Conservation (phyloP, 2,329 filamentous ascomycete species). For the Colletotrichum agaves region DNA sequence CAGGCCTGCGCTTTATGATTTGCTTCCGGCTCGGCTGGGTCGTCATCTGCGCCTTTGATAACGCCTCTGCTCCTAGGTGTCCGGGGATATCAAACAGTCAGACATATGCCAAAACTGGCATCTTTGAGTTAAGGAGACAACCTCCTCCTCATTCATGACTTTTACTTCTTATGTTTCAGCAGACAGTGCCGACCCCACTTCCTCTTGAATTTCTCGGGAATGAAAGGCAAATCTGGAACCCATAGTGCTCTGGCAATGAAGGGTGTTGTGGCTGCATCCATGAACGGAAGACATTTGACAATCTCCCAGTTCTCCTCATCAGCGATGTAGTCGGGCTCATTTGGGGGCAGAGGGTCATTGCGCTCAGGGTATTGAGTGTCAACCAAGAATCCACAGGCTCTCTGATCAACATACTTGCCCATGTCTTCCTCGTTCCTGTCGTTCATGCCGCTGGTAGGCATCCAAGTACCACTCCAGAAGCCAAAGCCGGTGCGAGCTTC, state of each 20-base stretch:
- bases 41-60: too few species aligned
- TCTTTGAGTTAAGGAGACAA: too few species aligned
- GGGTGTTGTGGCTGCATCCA: conserved; percentile 81
- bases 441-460: conserved; percentile 87
- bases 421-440: conserved; percentile 88
- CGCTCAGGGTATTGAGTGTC: conserved; percentile 82
- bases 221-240: conserved; percentile 76
- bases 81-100: too few species aligned
- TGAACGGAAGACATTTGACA: conserved; percentile 79
- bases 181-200: conserved; percentile 93
- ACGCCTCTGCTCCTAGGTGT: too few species aligned
- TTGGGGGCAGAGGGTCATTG: conserved; percentile 61
- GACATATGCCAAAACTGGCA: too few species aligned
- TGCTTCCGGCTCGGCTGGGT: too few species aligned
- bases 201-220: conserved; percentile 76
- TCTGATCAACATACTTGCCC: conserved; percentile 85
- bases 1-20: too few species aligned
- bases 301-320: conserved; percentile 82
- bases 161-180: conserved; percentile 65
- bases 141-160: neutral
- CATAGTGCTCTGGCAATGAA: conserved; percentile 81
- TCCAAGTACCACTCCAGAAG: conserved; percentile 85
- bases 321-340: conserved; percentile 84
- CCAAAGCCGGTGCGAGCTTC: conserved; percentile 77
- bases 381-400: conserved; percentile 83